Conservation (phyloP, 805 yeast species). For the Zygosaccharomyces gambellarensis region DNA sequence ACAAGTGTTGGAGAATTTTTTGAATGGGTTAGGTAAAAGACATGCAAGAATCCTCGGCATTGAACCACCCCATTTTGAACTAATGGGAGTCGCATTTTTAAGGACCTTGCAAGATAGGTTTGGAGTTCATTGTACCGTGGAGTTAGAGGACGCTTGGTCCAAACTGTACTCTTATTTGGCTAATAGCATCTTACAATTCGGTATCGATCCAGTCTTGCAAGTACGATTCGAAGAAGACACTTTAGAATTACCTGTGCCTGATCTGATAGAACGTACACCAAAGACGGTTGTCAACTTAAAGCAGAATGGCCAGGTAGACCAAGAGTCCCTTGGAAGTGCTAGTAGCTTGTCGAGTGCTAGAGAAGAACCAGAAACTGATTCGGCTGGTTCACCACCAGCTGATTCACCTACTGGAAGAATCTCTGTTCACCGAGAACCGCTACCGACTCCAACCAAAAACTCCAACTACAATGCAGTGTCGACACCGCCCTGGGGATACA, state of each 20-base stretch:
- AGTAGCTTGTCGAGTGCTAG: background rate
- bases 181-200: conserved; percentile 54
- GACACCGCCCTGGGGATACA: background rate
- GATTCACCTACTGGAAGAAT: background rate
- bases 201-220: conserved; percentile 39
- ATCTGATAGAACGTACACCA: conserved; percentile 12
- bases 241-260: conserved; percentile 24
- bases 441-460: background rate
- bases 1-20: conserved; percentile 50
- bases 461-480: background rate
- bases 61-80: conserved; percentile 59
- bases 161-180: conserved; percentile 64
- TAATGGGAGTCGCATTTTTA: conserved; percentile 69
- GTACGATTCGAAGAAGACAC: conserved; percentile 22
- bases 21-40: conserved; percentile 62
- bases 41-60: conserved; percentile 73
- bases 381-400: background rate
- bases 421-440: background rate
- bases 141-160: conserved; percentile 67
- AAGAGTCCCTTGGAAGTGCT: background rate
- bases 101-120: conserved; percentile 66
- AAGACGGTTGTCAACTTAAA: conserved; percentile 11
- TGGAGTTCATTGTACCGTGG: conserved; percentile 46
- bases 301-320: background rate
- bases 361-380: background rate